A percentile compares a stretch with the other conserved stretches of the same genome.
These are phyloP conservation scores for Rhodotorula kratochvilovae DNA, from an alignment of 768 basidiomycete species.

Conservation along the genomic window DNA sequence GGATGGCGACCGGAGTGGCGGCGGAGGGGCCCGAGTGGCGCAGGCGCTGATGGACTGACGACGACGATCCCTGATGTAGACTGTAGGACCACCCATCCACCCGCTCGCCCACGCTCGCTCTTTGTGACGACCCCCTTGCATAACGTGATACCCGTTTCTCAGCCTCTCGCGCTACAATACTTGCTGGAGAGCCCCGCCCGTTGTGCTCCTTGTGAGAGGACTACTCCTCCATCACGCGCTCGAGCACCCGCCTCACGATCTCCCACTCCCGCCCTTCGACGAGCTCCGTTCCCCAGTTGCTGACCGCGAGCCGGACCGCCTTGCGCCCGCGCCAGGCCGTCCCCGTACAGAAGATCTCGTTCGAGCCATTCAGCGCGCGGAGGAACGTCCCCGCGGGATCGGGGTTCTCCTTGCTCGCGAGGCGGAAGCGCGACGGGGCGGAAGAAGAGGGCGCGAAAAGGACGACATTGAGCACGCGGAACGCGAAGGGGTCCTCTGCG, in stretches of 20 bases:
- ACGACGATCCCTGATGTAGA: background rate
- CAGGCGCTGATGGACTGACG: background rate
- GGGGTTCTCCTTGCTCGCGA: background rate
- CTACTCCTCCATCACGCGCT: constrained; percentile 38
- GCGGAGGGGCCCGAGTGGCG: background rate
- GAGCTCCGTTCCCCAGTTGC: constrained; percentile 47
- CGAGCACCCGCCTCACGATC: constrained; percentile 42
- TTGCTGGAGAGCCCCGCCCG: too few relatives aligned
- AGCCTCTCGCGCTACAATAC: too few relatives aligned
- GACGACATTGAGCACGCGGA: constrained; percentile 38
- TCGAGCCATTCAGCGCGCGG: constrained; percentile 47
- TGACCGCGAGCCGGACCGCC: constrained; percentile 51
- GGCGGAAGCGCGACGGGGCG: constrained; percentile 3
- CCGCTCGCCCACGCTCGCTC: background rate
- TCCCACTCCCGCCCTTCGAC: constrained; percentile 41
- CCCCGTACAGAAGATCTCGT: constrained; percentile 48
- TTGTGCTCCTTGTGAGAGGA: too few relatives aligned
- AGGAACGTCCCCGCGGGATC: constrained; percentile 37
- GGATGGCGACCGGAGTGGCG: too few relatives aligned
- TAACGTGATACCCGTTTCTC: background rate
- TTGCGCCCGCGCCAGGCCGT: constrained; percentile 48
- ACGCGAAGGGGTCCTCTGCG: constrained; percentile 11
- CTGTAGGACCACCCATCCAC: background rate
- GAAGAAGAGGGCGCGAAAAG: constrained; percentile 29
- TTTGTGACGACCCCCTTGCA: background rate